Percentiles rank a stretch among this genome's conserved stretches.
Conservation (phyloP, 2,329 filamentous ascomycete species). For the Teratosphaeria destructans region DNA sequence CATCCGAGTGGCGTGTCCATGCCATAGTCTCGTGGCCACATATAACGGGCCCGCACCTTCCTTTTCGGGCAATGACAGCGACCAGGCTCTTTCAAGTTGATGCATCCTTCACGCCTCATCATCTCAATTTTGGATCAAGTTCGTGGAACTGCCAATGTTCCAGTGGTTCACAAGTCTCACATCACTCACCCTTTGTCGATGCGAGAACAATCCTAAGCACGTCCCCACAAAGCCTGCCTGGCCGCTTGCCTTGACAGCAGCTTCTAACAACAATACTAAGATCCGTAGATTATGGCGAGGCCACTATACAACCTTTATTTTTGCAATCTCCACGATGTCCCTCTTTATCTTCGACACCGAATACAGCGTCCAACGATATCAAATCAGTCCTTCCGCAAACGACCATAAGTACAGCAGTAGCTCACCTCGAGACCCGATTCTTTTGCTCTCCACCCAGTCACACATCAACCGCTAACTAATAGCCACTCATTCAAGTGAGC, state of each 20-base stretch:
- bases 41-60: neutral
- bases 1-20: neutral
- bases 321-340: neutral
- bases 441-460: neutral
- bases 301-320: neutral
- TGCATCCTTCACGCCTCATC: neutral
- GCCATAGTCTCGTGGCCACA: neutral
- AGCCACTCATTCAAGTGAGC: neutral
- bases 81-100: neutral
- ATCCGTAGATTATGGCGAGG: neutral
- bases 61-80: neutral
- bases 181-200: neutral
- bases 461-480: neutral
- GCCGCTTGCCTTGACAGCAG: neutral
- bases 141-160: neutral
- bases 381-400: neutral
- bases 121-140: neutral
- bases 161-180: neutral
- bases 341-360: neutral
- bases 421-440: neutral
- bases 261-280: neutral
- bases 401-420: neutral
- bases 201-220: neutral
- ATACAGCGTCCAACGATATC: neutral
- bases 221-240: neutral